Evolutionary conservation across 2,329 filamentous ascomycete genomes (phyloP).

Genomic region (Apiospora rasikravindrae): DNA sequence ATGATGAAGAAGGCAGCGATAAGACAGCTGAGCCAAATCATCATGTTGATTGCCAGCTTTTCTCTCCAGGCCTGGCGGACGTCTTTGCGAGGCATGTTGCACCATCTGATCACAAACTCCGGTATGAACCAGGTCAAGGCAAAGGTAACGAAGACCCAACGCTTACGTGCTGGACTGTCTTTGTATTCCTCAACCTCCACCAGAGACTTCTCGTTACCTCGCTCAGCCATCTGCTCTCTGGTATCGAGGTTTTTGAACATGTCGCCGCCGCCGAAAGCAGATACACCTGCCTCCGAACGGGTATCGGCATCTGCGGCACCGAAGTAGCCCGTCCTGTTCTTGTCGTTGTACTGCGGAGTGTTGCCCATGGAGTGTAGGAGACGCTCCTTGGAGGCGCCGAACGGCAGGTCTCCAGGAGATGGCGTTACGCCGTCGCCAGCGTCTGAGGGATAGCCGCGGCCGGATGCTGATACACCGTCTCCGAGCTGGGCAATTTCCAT

Average conservation of each 20-base stretch:
- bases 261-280: conserved; percentile 89
- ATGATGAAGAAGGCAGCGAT: conserved; percentile 88
- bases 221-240: conserved; percentile 91
- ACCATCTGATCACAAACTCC: conserved; percentile 75
- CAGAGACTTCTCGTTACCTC: conserved; percentile 88
- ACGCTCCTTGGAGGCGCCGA: conserved; percentile 67
- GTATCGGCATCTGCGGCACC: conserved; percentile 77
- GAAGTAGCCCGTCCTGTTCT: conserved; percentile 80
- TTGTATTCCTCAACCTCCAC: conserved; percentile 87
- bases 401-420: conserved; percentile 60
- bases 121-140: conserved; percentile 86
- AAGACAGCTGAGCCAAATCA: conserved; percentile 89
- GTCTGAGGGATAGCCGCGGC: conserved; percentile 61
- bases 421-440: conserved; percentile 67
- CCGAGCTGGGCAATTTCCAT: conserved; percentile 81
- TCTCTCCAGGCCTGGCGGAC: conserved; percentile 93
- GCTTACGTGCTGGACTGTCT: conserved; percentile 79
- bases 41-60: conserved; percentile 95
- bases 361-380: conserved; percentile 55
- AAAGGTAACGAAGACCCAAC: conserved; percentile 88
- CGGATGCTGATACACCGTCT: conserved; percentile 62
- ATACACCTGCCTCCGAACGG: conserved; percentile 89
- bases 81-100: conserved; percentile 90
- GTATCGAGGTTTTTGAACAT: conserved; percentile 99
- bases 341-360: conserved; percentile 73